Evolutionary conservation across 768 basidiomycete genomes (phyloP), one percentile per base, ranked within the genome.

Genomic region (Scleroderma citrinum): DNA sequence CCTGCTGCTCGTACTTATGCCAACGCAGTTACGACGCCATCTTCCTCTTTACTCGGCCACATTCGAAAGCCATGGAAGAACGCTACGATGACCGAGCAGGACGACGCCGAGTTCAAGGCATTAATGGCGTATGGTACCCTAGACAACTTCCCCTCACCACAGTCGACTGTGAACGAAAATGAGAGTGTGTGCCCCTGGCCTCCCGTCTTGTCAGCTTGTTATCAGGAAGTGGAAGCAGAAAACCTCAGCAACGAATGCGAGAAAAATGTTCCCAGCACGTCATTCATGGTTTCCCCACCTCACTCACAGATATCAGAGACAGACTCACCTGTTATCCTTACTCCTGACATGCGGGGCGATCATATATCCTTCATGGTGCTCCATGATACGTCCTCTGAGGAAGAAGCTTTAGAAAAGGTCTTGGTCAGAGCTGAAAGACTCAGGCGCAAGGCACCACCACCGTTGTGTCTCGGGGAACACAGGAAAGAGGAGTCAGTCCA

Each of bases 31-130:
- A 52, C 41, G 31, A 24, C 23, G 2, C 3, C 35, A 19, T 1
- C 8, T 11, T 35, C 38, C 43, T 44, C 24, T 12, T 20, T 14
- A 32, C 40, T 41, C 7, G 23, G 40, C 21, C 40, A 21, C 5
- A 24, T 41, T 6, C 40, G 40, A 6, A 67, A 68, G 44, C 52
- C 51, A 5, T 66, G 66, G 64, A 64, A 66, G 57, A 60, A 58
- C 11, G 52, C 64, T 7, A 53, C 59, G 11, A 55, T 68, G 21
- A 64, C 52, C 1, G 66, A 66, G 20, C 54, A 54, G 5, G 64
- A 64, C 24, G 64, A 62, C 11, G 58, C 50, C 0, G 57, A 59
- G 35, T 58, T 58, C 14, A 51, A 31, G 17, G 55, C 44, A 1
- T 45, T 49, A 29, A 46, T 23, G 31, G 19, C 41, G 3, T 2